Base-by-base conservation (phyloP, 768 basidiomycete genomes). In the Rossbeevera mucosa region DNA sequence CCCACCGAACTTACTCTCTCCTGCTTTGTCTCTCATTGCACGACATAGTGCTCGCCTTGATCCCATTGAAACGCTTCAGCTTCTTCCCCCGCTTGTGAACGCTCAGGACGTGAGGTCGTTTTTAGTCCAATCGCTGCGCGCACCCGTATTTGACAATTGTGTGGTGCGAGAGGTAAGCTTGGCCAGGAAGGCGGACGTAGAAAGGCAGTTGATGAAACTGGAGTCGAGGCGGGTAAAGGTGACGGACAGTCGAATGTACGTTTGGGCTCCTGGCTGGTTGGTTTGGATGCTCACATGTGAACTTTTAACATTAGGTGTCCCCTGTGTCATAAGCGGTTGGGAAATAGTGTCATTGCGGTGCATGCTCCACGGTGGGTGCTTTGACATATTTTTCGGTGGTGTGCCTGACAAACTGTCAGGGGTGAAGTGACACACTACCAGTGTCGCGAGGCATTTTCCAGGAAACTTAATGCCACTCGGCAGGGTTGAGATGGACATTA, bases 361-460 rank as follows among this genome's bases (percentile, higher is more conserved):
- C 94, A 97, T 75, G 76, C 86, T 7, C 94, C 94, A 36, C 79
- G 82, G 91, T 89, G 60, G 64, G 85, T 47, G 1, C 18, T 13
- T 30, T 2, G n/a, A n/a, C n/a, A n/a, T n/a, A n/a, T n/a, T 41
- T 26, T 26, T 36, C 16, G 0, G n/a, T 36, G 33, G 1, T 9
- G 9, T 36, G 7, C n/a, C 12, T 4, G 22, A 9, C 40, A 13
- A 41, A 8, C n/a, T 45, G 43, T 30, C 60, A 96, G 94, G 45
- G 94, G 94, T 8, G 92, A 95, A 71, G 94, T 96, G 2, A 98
- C 94, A 0, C 95, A 97, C 70, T 94, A 94, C 67, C 90, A 95
- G 56, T 98, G 94, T 65, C 86, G 93, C 24, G 94, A 96, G 64
- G 77, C 79, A 0, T 96, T 93, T 64, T 74, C 89, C 9, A 73